Evolutionary conservation across 73 alveolate genomes (phyloP), one percentile per base, ranked within the genome.

Genomic region (Vitrella brassicaformis): DNA sequence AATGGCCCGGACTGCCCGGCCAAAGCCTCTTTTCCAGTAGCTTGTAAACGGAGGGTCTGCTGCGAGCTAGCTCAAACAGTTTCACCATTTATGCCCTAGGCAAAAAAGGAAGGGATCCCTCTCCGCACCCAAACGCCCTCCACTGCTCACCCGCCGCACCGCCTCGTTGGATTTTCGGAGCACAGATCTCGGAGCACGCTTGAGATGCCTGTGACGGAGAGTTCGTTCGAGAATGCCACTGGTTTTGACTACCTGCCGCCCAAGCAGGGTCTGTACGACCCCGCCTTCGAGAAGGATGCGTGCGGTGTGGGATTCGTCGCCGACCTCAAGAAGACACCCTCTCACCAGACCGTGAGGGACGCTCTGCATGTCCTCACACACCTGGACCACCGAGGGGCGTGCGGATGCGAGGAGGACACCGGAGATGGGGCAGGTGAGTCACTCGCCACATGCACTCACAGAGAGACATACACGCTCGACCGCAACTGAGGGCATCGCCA

Each of bases 311-410:
- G 69, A 8, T 22, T 56, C 30, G 18, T 56, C 28, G 69, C 69
- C 28, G 69, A 56, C 18, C 28, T 56, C 10, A 25, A 56, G 1
- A n/a, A n/a, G 28, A 56, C 29, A 4, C 69, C 25, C 9, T 10
- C 69, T n/a, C 26, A 10, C 28, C 0, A 8, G 47, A 1, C 27
- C 73, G 45, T 68, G 14, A 46, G 0, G 18, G 45, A 0, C 18
- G 45, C 47, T 14, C 28, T 1, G 31, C 47, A 76, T 76, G 77
- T 76, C 26, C 67, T 76, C 26, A 74, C 68, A 31, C 67, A 67
- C 64, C 47, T 76, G 71, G 77, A 76, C n/a, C 84, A 76, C 67
- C 30, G 84, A 46, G 84, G 84, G 0, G 84, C 77, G 1, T 74
- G 84, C 25, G 84, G 84, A 22, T 76, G 84, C 28, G 84, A 76